Evolutionary conservation across 495 filamentous ascomycete species (phyloP).

Genomic region (Viridothelium virens): DNA sequence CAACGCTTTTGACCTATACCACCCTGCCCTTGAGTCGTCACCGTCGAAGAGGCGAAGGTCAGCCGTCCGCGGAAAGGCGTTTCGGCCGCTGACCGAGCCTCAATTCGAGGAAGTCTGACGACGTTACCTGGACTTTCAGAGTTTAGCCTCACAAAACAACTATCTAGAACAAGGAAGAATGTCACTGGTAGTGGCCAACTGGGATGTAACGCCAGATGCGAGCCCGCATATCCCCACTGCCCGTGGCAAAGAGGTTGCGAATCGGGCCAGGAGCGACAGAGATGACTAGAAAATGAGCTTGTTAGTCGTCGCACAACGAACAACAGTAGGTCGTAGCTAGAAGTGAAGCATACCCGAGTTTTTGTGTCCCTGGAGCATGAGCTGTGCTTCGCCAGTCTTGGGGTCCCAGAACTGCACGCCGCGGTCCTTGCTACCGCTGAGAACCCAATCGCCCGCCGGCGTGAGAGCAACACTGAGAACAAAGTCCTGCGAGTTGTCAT

Average conservation of each 20-base stretch:
- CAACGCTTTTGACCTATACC: conserved; percentile 1
- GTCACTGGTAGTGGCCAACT: neutral
- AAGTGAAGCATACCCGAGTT: conserved; percentile 32
- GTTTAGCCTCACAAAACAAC: neutral
- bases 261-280: conserved; percentile 38
- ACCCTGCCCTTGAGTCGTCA: neutral
- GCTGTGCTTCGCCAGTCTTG: conserved; percentile 35
- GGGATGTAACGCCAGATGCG: conserved; percentile 37
- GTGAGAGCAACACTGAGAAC: conserved; percentile 39
- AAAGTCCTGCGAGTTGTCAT: conserved; percentile 30
- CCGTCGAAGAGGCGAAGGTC: neutral
- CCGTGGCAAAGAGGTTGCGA: conserved; percentile 37
- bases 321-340: neutral
- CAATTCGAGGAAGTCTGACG: neutral
- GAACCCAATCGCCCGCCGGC: conserved; percentile 36
- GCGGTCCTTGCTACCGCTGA: conserved; percentile 38
- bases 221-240: conserved; percentile 39
- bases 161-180: neutral
- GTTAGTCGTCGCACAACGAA: neutral
- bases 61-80: neutral
- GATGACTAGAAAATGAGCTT: conserved; percentile 29
- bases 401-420: conserved; percentile 43
- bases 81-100: neutral
- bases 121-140: neutral
- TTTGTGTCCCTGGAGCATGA: conserved; percentile 41